Percentiles rank a stretch among this genome's conserved stretches.
These are phyloP conservation scores for Manihot esculenta DNA, from an alignment of 441 rosid genomes.

Conservation along the genomic window DNA sequence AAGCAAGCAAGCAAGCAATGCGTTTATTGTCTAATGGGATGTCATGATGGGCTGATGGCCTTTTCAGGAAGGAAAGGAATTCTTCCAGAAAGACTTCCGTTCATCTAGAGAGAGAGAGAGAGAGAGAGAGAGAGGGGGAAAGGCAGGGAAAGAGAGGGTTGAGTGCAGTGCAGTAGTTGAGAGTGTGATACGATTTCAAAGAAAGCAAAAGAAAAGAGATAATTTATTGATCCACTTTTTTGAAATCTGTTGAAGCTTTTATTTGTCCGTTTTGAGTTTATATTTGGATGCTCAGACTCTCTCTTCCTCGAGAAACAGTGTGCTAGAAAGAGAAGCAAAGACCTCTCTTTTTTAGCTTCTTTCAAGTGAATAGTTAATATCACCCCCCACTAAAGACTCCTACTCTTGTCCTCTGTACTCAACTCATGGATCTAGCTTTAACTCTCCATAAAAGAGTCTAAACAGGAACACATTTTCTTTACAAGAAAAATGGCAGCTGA, in stretches of 20 bases:
- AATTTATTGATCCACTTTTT: slow-evolving; percentile 34
- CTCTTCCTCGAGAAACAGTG: neutral
- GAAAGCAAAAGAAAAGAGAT: slow-evolving; percentile 10
- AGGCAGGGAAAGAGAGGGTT: neutral
- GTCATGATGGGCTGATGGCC: slow-evolving; percentile 11
- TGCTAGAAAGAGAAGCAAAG: neutral
- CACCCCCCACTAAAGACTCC: neutral
- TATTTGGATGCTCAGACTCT: slow-evolving; percentile 35
- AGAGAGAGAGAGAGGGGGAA: neutral
- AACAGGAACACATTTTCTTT: slow-evolving; percentile 17
- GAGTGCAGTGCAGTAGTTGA: slow-evolving; percentile 42
- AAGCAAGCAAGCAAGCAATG: slow-evolving; percentile 29
- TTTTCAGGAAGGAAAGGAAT: neutral
- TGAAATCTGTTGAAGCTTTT: slow-evolving; percentile 39
- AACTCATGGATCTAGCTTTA: slow-evolving; percentile 34
- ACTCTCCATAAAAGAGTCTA: neutral
- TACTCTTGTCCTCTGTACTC: neutral
- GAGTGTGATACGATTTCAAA: slow-evolving; percentile 40
- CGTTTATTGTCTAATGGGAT: slow-evolving; percentile 1
- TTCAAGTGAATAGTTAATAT: neutral
- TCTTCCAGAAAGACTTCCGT: slow-evolving; percentile 21
- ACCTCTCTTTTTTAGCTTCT: neutral
- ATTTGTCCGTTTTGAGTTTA: slow-evolving; percentile 44
- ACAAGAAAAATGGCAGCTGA: slow-evolving; percentile 59
- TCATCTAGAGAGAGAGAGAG: slow-evolving; percentile 16